These are phyloP conservation scores for Graphiopsis chlorocephala DNA, from an alignment of 2,329 filamentous ascomycete species.

Conservation along the genomic window DNA sequence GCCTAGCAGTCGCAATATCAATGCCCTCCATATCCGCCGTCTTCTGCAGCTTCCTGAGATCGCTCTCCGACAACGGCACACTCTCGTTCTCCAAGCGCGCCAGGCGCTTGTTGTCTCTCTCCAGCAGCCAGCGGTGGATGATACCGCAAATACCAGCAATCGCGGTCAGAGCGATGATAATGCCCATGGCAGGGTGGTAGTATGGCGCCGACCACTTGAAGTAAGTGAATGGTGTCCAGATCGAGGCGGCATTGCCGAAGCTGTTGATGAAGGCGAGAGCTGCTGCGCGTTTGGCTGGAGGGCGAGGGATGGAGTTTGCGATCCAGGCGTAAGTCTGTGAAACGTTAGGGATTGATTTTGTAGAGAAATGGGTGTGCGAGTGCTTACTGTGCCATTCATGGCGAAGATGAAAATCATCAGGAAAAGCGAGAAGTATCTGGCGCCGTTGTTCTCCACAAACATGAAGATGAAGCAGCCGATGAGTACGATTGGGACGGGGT, in stretches of 20 bases:
- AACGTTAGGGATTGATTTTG: neutral
- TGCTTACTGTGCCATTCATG: slow-evolving; percentile 47
- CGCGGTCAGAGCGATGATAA: slow-evolving; percentile 32
- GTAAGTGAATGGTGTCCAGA: slow-evolving; percentile 45
- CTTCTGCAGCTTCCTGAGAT: slow-evolving; percentile 47
- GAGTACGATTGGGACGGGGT: slow-evolving; percentile 52
- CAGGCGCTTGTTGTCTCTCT: slow-evolving; percentile 50
- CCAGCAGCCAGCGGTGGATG: slow-evolving; percentile 30
- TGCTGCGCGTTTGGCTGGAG: slow-evolving; percentile 42
- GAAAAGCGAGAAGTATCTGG: slow-evolving; percentile 56
- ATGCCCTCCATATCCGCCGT: slow-evolving; percentile 54
- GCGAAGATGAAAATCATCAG: slow-evolving; percentile 57
- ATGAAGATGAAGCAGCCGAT: slow-evolving; percentile 55
- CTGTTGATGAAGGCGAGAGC: slow-evolving; percentile 46
- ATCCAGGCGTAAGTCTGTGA: slow-evolving; percentile 36
- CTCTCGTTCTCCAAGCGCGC: slow-evolving; percentile 51
- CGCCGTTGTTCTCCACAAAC: slow-evolving; percentile 50
- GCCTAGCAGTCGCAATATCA: slow-evolving; percentile 48
- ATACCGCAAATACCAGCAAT: slow-evolving; percentile 29
- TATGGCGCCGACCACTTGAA: slow-evolving; percentile 24
- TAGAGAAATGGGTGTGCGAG: neutral
- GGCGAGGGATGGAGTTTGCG: slow-evolving; percentile 42
- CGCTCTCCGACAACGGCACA: slow-evolving; percentile 45
- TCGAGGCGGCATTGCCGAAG: slow-evolving; percentile 40
- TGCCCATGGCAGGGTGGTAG: slow-evolving; percentile 34